These are phyloP conservation scores for Penicillium psychrosexuale DNA, from an alignment of 2,329 filamentous ascomycete genomes.

Conservation along the genomic window DNA sequence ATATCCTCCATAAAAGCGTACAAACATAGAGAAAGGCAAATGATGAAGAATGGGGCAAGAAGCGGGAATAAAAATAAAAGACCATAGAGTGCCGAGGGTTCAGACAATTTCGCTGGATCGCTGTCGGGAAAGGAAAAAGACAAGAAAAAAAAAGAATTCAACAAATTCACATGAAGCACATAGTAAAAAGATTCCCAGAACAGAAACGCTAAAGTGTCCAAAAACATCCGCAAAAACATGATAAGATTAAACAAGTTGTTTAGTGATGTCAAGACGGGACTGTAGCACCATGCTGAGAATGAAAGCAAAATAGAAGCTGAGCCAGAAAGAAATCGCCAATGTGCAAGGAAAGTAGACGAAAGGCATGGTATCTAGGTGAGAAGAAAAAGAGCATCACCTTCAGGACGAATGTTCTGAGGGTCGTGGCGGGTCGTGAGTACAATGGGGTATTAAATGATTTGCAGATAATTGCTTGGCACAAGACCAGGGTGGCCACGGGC, in stretches of 20 bases:
- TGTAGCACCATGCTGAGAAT: background rate
- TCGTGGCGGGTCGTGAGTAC: conserved; percentile 28
- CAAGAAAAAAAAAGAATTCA: background rate
- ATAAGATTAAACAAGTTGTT: conserved; percentile 11
- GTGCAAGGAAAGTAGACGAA: conserved; percentile 18
- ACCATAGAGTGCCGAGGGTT: conserved; percentile 4
- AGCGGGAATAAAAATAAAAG: conserved; percentile 4
- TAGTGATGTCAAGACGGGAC: conserved; percentile 1
- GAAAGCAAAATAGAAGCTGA: conserved; percentile 6
- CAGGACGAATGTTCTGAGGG: conserved; percentile 19
- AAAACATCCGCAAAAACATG: conserved; percentile 7
- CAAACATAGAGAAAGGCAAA: background rate
- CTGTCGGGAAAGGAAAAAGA: background rate
- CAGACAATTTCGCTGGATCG: conserved; percentile 20
- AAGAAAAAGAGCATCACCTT: conserved; percentile 15
- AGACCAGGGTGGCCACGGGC: conserved; percentile 51
- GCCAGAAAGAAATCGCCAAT: conserved; percentile 16
- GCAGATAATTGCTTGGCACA: conserved; percentile 66
- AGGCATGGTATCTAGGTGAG: conserved; percentile 23
- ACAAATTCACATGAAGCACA: background rate
- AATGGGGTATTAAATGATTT: conserved; percentile 47
- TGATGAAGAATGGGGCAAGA: background rate
- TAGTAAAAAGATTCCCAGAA: conserved; percentile 6
- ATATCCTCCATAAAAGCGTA: background rate
- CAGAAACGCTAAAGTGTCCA: conserved; percentile 16